A percentile compares a stretch with the other conserved stretches of the same genome.
phyloP scores from a whole-genome alignment of 1,284 basidiomycete species.

The Sporisorium iseilematis-ciliati region DNA sequence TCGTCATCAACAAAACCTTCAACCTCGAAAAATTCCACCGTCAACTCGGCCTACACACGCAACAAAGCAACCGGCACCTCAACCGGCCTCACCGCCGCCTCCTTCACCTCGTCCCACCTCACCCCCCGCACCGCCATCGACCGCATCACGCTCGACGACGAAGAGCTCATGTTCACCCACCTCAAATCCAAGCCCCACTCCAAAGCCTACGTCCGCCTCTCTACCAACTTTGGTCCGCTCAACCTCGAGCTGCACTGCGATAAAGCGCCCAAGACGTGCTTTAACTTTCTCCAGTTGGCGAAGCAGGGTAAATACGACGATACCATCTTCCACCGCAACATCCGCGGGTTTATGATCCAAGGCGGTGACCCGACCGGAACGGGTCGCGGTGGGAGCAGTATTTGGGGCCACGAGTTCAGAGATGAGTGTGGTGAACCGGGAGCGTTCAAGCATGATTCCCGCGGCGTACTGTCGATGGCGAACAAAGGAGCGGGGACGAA shows the following conservation, averaged over 20 bases:
- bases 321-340: slow-evolving; percentile 87
- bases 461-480: slow-evolving; percentile 67
- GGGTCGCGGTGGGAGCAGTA: slow-evolving; percentile 90
- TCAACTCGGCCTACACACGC: slow-evolving; percentile 33
- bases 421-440: slow-evolving; percentile 80
- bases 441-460: slow-evolving; percentile 55
- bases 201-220: slow-evolving; percentile 75
- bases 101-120: slow-evolving; percentile 90
- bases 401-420: slow-evolving; percentile 93
- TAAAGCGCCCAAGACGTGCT: slow-evolving; percentile 91
- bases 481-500: slow-evolving; percentile 66
- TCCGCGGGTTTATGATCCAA: slow-evolving; percentile 98
- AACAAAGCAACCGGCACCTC: slow-evolving; percentile 82
- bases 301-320: slow-evolving; percentile 86
- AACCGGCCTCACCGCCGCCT: slow-evolving; percentile 89
- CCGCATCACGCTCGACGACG: slow-evolving; percentile 88
- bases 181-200: slow-evolving; percentile 67
- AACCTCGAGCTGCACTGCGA: slow-evolving; percentile 93
- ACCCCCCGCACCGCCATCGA: slow-evolving; percentile 83
- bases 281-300: slow-evolving; percentile 85
- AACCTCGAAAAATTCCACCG: slow-evolving; percentile 9
- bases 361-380: slow-evolving; percentile 97
- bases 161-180: slow-evolving; percentile 84
- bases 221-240: slow-evolving; percentile 88
- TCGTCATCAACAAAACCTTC: neutral